Conservation (phyloP, 352 stramenopile genomes). For the Peronospora belbahrii region DNA sequence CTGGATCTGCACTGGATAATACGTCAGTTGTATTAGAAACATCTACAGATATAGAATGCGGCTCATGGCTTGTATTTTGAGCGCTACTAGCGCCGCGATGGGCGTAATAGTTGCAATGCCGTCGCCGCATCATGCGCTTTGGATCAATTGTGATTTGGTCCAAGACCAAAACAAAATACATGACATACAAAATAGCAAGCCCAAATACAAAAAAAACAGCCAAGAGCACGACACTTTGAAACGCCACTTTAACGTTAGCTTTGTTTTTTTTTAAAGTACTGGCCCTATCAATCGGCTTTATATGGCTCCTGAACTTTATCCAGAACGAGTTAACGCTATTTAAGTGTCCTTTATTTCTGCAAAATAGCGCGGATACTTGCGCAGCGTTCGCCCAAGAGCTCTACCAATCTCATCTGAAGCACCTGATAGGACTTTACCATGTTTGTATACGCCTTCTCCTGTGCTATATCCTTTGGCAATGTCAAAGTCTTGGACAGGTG, state of each 20-base stretch:
- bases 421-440: constrained; percentile 34
- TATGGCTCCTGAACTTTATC: too few species aligned
- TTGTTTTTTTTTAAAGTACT: neutral
- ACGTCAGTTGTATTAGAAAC: neutral
- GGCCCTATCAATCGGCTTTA: too few species aligned
- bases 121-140: constrained; percentile 9
- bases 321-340: too few species aligned
- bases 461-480: constrained; percentile 5
- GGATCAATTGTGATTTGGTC: neutral
- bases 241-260: neutral
- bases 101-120: constrained; percentile 13
- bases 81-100: constrained; percentile 4
- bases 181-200: too few species aligned
- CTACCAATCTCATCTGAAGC: constrained; percentile 24
- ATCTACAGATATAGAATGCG: neutral
- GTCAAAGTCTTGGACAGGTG: neutral
- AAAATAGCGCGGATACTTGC: constrained; percentile 30
- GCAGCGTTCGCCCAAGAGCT: constrained; percentile 31
- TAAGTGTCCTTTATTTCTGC: constrained; percentile 50
- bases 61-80: neutral
- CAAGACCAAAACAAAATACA: too few species aligned
- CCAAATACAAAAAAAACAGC: too few species aligned
- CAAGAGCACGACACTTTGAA: neutral
- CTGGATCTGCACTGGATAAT: constrained; percentile 5
- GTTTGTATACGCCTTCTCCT: constrained; percentile 29